These are phyloP conservation scores for Calonectria fujianensis DNA, from an alignment of 2,329 filamentous ascomycete genomes.

Conservation along the genomic window DNA sequence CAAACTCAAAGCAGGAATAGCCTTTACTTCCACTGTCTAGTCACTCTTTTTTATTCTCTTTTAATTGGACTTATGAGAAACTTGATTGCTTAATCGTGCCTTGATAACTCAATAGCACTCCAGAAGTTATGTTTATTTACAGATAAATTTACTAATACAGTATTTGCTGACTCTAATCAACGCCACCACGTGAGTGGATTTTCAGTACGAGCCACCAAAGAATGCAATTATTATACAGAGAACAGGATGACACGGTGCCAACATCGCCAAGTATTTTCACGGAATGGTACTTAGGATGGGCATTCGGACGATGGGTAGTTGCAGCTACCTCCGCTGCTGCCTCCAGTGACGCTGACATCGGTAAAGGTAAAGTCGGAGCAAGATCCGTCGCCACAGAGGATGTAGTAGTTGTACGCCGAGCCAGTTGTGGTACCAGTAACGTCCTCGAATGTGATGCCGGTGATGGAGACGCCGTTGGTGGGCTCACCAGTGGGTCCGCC, in stretches of 20 bases:
- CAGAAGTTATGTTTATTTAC: background rate
- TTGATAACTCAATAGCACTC: background rate
- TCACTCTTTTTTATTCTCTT: no score
- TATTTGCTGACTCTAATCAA: background rate
- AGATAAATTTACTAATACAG: background rate
- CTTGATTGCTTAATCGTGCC: no score
- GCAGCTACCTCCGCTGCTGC: slow-evolving; percentile 52
- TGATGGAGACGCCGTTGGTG: slow-evolving; percentile 68
- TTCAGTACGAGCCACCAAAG: background rate
- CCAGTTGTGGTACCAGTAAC: slow-evolving; percentile 59
- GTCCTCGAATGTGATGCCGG: slow-evolving; percentile 63
- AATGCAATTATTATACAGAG: background rate
- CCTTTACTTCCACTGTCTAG: no score
- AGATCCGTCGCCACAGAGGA: slow-evolving; percentile 67
- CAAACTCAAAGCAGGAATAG: no score
- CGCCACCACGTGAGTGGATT: background rate
- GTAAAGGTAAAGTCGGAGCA: slow-evolving; percentile 71
- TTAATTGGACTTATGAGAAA: no score
- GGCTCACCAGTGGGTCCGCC: slow-evolving; percentile 63
- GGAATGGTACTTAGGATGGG: slow-evolving; percentile 60
- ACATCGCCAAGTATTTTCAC: background rate
- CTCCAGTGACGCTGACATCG: slow-evolving; percentile 68
- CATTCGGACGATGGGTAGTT: slow-evolving; percentile 42
- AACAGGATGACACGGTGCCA: background rate
- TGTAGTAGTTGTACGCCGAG: slow-evolving; percentile 66